Base-by-base conservation (phyloP, 352 stramenopile genomes). In the Phytophthora sojae region DNA sequence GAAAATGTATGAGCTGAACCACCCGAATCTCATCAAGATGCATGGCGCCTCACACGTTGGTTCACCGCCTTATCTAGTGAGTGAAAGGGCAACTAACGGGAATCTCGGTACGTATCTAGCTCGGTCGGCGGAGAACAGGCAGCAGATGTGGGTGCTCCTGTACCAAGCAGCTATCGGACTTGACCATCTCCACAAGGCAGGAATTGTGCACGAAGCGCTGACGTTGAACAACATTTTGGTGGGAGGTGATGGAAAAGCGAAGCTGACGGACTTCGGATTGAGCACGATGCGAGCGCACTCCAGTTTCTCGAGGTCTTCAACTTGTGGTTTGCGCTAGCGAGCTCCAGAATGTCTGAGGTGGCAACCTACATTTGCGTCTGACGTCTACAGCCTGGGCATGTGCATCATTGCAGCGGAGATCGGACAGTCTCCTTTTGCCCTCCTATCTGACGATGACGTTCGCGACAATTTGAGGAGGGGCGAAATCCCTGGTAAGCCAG, bases 101-200 rank as follows among this genome's bases (percentile, higher is more conserved):
- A 67, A 64, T 35, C 45, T 75, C 15, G 9, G 30, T 30, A 57
- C 56, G 5, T 72, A 56, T 52, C 35, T 64, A 5, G 4, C 23
- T 61, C 19, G 29, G 4, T 37, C 11, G 17, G 8, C 26, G 11
- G 39, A 23, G 2, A 25, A 61, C 0, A 29, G 11, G 3, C 23
- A 30, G 15, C 19, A 39, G 29, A 51, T 73, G 32, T 75, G 61
- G 62, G 29, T 42, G 2, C 19, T 69, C 11, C n/a, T 81, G 21
- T 59, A 67, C 23, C 54, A 81, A 5, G 61, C 71, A 4, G 64
- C 65, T 4, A 35, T 80, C 30, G 89, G 82, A 1, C 45, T 96
- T 0, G 25, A 71, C 37, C 92, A 66, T 17, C 9, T 66, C 30
- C 59, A 66, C 59, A 66, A 51, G 17, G 14, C 37, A 12, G n/a